Evolutionary conservation across 225 moss, liverwort and hornwort genomes (phyloP), one percentile per base, ranked within the genome.

Genomic region (Physcomitrium patens): DNA sequence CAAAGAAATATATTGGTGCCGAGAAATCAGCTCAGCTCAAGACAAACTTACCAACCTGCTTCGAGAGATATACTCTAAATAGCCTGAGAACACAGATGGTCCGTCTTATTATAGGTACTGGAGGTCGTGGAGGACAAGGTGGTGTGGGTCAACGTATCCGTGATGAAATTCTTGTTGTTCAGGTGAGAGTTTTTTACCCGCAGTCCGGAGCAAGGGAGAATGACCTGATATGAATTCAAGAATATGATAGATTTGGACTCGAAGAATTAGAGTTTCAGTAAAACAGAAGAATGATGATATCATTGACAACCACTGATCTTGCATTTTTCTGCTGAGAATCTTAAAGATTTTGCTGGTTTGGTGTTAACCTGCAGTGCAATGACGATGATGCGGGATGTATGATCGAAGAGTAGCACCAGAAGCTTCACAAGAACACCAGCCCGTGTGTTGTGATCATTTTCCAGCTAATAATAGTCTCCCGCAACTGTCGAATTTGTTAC

Each of bases 401-500:
- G 92, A 95, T 95, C 91, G 95, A 95, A 84, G 95, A 95, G 78
- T 95, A 91, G 95, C 95, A 95, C 57, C 95, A 95, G 63, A 95
- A 95, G 71, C 92, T 95, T 28, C 95, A 95, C 77, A 95, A 95
- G 48, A 95, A 95, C 41, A 95, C 95, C 5, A 95, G 95, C 57
- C 95, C 95, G 51, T 92, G 92, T 76, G 95, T 92, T 72, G 92
- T 95, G 27, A 91, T 95, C 74, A 95, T 95, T 50, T 95, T 92
- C 60, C 92, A 95, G 94, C 91, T 93, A 60, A 67, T 71, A 37
- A n/a, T 51, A 20, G 48, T 57, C 11, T 44, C 17, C 22, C 46
- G 5, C 46, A 12, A 47, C 22, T 26, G 75, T 17, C 27, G 18
- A 19, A 15, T 24, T 51, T 66, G 19, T 24, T 19, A 48, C 16